Evolutionary conservation across 768 basidiomycete species (phyloP), one percentile per base, ranked within the genome.

Genomic region (Pleurotus pulmonarius): DNA sequence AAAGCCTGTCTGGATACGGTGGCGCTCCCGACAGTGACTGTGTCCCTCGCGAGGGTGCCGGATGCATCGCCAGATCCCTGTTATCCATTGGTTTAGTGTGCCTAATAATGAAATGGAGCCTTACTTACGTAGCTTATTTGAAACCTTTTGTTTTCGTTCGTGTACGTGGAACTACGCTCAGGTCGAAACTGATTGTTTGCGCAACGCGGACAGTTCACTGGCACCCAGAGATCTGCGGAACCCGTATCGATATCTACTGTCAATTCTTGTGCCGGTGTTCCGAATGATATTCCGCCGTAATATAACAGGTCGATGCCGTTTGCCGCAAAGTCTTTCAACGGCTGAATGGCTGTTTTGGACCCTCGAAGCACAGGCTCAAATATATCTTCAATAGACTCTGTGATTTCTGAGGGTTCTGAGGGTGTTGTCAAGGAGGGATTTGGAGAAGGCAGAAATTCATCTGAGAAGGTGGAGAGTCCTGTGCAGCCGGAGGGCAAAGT

Each of bases 171-270:
- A 61, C 83, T 85, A 15, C 60, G 58, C 4, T 55, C 55, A 2
- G 73, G 58, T 18, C 73, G 57, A 58, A 79, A 83, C 55, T 75
- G 73, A 12, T 51, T 64, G 46, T 68, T 64, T n/a, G 59, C 58
- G 58, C 82, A 84, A 13, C 60, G 38, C 1, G 46, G 12, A 61
- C 82, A 83, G 44, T 64, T 52, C 12, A 69, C 65, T 25, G 79
- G 74, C 2, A 73, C 65, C 83, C 86, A 88, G n/a, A 86, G 72
- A 64, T 90, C 88, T 34, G 81, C 73, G 5, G 82, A 85, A 49
- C 87, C 85, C 2, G 87, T 88, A 66, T 90, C 88, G 60, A 88
- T 71, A 65, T 86, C 81, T 34, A 88, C 75, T 2, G 75, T 71
- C 15, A 88, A 62, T 18, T 59, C 52, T 65, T 87, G 85, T 0